Evolutionary conservation across 768 basidiomycete genomes (phyloP).

Genomic region (Galerina sulciceps): DNA sequence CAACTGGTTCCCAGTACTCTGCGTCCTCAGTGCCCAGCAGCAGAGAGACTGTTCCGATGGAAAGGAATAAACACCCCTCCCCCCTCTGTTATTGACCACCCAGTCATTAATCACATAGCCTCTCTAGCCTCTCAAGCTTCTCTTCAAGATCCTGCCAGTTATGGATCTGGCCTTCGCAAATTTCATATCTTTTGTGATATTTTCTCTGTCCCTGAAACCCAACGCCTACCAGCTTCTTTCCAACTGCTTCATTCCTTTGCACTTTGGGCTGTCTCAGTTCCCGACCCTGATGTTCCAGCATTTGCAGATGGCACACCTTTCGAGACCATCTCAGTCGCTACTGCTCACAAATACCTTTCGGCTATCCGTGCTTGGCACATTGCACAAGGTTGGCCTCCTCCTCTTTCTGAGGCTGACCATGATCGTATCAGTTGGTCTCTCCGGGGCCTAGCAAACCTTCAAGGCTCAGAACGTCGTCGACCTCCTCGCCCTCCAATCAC

Average conservation of each 20-base stretch:
- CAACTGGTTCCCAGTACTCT: conserved; percentile 10
- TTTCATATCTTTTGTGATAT: conserved; percentile 4
- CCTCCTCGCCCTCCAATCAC: conserved; percentile 38
- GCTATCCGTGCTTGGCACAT: conserved; percentile 26
- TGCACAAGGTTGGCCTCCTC: conserved; percentile 33
- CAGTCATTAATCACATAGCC: conserved; percentile 3
- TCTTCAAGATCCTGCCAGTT: conserved; percentile 7
- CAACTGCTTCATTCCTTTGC: conserved; percentile 41
- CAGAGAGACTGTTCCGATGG: conserved; percentile 25
- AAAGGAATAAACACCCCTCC: conserved; percentile 34
- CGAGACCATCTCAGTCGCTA: conserved; percentile 31
- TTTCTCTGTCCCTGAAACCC: conserved; percentile 24
- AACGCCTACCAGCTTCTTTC: conserved; percentile 19
- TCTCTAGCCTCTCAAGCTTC: conserved; percentile 20
- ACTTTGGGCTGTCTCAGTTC: conserved; percentile 38
- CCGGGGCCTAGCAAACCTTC: conserved; percentile 29
- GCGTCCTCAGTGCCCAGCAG: conserved; percentile 5
- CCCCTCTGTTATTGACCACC: conserved; percentile 19
- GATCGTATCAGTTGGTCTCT: conserved; percentile 31
- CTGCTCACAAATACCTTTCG: conserved; percentile 36
- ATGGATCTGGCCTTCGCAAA: conserved; percentile 22
- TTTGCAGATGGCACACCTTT: conserved; percentile 19
- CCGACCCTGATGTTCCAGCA: conserved; percentile 8
- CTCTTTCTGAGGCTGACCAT: conserved; percentile 24
- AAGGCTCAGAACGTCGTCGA: conserved; percentile 9